Evolutionary conservation across 2,329 filamentous ascomycete genomes (phyloP).

Genomic region (Ambrosiella cleistominuta): DNA sequence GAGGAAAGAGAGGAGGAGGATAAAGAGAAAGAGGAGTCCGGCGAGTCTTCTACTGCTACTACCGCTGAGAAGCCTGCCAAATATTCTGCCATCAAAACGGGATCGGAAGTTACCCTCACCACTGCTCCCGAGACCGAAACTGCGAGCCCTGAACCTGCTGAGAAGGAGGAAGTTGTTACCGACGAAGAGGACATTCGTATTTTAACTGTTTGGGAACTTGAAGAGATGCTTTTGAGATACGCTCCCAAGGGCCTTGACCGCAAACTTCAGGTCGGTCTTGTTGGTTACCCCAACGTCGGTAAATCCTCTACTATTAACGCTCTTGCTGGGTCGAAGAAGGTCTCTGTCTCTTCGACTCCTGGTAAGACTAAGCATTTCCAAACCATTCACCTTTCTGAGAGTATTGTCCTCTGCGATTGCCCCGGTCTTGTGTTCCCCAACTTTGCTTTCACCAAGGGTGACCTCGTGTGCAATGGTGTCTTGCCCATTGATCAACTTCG

Average conservation of each 20-base stretch:
- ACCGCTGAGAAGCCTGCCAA: constrained; percentile 18
- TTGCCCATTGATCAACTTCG: constrained; percentile 91
- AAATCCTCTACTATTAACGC: constrained; percentile 99
- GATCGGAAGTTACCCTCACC: not conserved
- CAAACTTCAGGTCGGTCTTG: constrained; percentile 80
- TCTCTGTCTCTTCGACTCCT: constrained; percentile 90
- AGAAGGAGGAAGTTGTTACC: constrained; percentile 21
- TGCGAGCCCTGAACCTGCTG: constrained; percentile 15
- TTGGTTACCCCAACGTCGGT: constrained; percentile 96
- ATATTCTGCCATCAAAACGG: constrained; percentile 13
- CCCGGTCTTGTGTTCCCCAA: constrained; percentile 97
- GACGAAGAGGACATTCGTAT: constrained; percentile 54
- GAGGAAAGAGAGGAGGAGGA: constrained; percentile 25
- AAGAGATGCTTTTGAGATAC: constrained; percentile 69
- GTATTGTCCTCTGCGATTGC: constrained; percentile 88
- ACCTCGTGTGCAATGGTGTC: constrained; percentile 87
- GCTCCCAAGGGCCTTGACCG: constrained; percentile 33
- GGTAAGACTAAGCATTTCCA: constrained; percentile 99
- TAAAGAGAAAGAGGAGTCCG: constrained; percentile 15
- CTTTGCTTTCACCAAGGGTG: constrained; percentile 89
- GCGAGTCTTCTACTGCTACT: constrained; percentile 3
- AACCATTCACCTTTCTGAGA: constrained; percentile 82
- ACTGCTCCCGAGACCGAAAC: constrained; percentile 1
- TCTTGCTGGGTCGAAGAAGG: constrained; percentile 94
- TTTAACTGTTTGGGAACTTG: constrained; percentile 80